phyloP scores from a whole-genome alignment of 2,329 filamentous ascomycete species.

The Clonostachys solani region DNA sequence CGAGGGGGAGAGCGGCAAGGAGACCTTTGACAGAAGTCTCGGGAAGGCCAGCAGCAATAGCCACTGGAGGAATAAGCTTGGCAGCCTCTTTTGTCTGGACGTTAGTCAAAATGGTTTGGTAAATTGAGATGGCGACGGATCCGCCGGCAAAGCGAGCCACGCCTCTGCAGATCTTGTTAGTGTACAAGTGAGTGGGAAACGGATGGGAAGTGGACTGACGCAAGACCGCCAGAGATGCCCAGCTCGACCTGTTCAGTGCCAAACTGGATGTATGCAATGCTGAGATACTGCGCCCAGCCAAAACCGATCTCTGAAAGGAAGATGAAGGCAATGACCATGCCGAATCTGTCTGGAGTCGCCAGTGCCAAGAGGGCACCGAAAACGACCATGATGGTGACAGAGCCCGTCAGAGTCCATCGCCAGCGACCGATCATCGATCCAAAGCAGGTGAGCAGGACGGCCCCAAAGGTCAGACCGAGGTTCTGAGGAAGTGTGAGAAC shows the following conservation, averaged over 20 bases:
- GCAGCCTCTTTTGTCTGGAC: slow-evolving; percentile 19
- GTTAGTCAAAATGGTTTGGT: slow-evolving; percentile 34
- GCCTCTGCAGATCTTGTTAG: slow-evolving; percentile 13
- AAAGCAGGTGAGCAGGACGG: slow-evolving; percentile 30
- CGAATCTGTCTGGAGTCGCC: slow-evolving; percentile 34
- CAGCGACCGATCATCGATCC: slow-evolving; percentile 36
- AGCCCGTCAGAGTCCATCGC: slow-evolving; percentile 38
- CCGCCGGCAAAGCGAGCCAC: slow-evolving; percentile 37
- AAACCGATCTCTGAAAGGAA: slow-evolving; percentile 39
- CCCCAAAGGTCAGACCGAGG: slow-evolving; percentile 36
- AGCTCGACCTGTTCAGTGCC: slow-evolving; percentile 43
- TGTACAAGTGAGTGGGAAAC: no score
- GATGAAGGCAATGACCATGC: slow-evolving; percentile 39
- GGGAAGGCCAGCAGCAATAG: slow-evolving; percentile 23
- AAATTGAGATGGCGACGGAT: slow-evolving; percentile 32
- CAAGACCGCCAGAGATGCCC: slow-evolving; percentile 48
- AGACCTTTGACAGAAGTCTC: slow-evolving; percentile 19
- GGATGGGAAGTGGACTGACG: slow-evolving; percentile 16
- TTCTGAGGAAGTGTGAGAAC: slow-evolving; percentile 49
- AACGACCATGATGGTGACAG: slow-evolving; percentile 38
- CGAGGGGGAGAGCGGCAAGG: slow-evolving; percentile 17
- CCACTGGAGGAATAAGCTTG: slow-evolving; percentile 25
- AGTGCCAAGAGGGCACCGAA: slow-evolving; percentile 38
- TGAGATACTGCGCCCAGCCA: slow-evolving; percentile 40
- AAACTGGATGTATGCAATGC: slow-evolving; percentile 42